Percentiles rank a stretch among this genome's conserved stretches.
These are phyloP conservation scores for Populus davidiana DNA, from an alignment of 345 rosid species.

Conservation along the genomic window DNA sequence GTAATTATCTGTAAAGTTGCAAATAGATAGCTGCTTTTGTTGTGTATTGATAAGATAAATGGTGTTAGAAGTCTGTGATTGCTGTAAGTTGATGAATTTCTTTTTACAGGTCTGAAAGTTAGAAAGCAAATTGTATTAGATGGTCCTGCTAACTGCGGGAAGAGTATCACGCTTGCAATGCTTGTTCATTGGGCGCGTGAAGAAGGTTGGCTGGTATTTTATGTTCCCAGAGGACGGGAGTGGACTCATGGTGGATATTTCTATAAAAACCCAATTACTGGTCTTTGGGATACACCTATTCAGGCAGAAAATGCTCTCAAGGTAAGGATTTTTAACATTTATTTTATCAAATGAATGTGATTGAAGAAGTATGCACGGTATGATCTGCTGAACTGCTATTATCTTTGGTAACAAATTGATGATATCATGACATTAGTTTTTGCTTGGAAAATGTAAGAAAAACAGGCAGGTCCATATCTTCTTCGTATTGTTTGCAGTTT, in stretches of 20 bases:
- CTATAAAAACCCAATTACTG: slow-evolving; percentile 73
- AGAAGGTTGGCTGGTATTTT: slow-evolving; percentile 92
- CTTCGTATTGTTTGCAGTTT: neutral
- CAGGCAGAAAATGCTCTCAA: slow-evolving; percentile 83
- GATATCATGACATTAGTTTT: neutral
- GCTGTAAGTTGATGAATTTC: neutral
- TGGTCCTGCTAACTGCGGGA: slow-evolving; percentile 89
- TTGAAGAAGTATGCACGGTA: neutral
- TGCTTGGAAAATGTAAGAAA: neutral
- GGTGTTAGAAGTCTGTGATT: neutral
- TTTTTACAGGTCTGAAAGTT: slow-evolving; percentile 47
- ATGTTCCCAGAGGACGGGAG: slow-evolving; percentile 78
- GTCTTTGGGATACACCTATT: slow-evolving; percentile 91
- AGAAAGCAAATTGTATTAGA: slow-evolving; percentile 88
- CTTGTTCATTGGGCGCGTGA: slow-evolving; percentile 98
- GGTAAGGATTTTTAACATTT: slow-evolving; percentile 41
- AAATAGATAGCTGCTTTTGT: neutral
- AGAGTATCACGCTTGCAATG: slow-evolving; percentile 90
- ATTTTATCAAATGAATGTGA: neutral
- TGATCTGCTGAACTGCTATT: slow-evolving; percentile 3
- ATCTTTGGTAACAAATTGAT: neutral
- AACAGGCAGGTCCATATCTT: neutral
- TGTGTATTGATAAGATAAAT: neutral
- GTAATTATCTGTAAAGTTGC: neutral
- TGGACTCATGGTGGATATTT: slow-evolving; percentile 94